Evolutionary conservation across 768 basidiomycete species (phyloP), one percentile per base, ranked within the genome.

Genomic region (Pleurotus salmoneostramineus): DNA sequence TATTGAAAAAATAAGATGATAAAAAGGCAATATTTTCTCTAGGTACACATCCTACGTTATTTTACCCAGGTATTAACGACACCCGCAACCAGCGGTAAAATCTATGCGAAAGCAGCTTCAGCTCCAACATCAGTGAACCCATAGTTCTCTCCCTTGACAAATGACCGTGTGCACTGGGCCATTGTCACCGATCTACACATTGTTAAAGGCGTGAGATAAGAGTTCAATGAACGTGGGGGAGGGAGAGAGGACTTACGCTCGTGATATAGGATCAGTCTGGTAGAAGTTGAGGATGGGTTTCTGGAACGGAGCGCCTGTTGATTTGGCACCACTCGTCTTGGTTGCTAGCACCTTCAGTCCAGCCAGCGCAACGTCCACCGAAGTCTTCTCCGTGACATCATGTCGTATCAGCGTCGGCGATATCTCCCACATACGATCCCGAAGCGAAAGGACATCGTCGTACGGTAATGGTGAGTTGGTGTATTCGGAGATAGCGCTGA

Each of bases 401-500:
- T 95, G 95, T 61, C 93, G 81, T 37, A 96, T 85, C 31, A 98
- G 77, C 1, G 92, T 80, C 1, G 97, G 97, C 17, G 93, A 91
- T 62, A 99, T 86, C 69, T 96, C 95, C 96, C 96, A 98, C 83
- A 98, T 84, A 36, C 97, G 84, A 66, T 98, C 94, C 37, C 95
- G 84, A 46, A 99, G 76, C 47, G 79, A 76, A 5, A 95, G 74
- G 10, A 91, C 81, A 64, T 95, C 91, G 64, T 97, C 94, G 67
- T 99, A 99, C 0, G 94, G 93, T 51, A 98, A 70, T 14, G 91
- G 86, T 0, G 72, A 64, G 17, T 87, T 92, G n/a, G 93, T 69
- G 36, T 94, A 77, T 68, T 99, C 97, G 7, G 92, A 93, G 2
- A 99, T 75, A 0, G 96, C 97, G 43, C 95, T 91, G 60, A 3